Conservation (phyloP, 1,139 yeast species). For the Candida glucosophila region DNA sequence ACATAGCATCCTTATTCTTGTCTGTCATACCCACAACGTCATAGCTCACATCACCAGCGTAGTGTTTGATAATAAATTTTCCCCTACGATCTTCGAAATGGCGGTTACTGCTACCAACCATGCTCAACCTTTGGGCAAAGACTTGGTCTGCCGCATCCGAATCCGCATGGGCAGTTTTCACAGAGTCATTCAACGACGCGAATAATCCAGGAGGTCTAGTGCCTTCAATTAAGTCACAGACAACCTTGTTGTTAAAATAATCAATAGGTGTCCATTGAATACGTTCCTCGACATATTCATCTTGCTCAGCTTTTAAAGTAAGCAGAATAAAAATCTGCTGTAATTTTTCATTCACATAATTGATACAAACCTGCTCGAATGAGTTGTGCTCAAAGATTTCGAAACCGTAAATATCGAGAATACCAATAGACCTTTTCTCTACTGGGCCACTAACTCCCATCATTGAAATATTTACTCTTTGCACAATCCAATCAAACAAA, state of each 20-base stretch:
- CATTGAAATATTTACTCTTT: constrained; percentile 71
- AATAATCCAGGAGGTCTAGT: constrained; percentile 94
- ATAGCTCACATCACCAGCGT: constrained; percentile 97
- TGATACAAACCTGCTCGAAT: constrained; percentile 94
- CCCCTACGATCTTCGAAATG: constrained; percentile 87
- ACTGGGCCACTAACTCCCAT: constrained; percentile 38
- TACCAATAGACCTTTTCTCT: constrained; percentile 65
- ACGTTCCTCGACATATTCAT: constrained; percentile 90
- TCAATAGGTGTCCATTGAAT: constrained; percentile 98
- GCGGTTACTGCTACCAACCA: constrained; percentile 69
- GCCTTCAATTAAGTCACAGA: constrained; percentile 93
- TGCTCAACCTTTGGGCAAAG: constrained; percentile 82
- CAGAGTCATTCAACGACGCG: constrained; percentile 93
- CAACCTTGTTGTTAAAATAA: constrained; percentile 92
- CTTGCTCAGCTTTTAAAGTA: constrained; percentile 94
- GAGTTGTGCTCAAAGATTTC: constrained; percentile 96
- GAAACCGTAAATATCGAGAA: constrained; percentile 95
- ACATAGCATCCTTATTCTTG: constrained; percentile 90
- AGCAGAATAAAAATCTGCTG: constrained; percentile 96
- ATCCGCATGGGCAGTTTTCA: constrained; percentile 98
- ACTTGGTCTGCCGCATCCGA: constrained; percentile 95
- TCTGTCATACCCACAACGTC: constrained; percentile 91
- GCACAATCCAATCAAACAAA: constrained; percentile 96
- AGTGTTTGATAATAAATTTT: constrained; percentile 87
- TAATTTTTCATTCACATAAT: constrained; percentile 92